phyloP scores from a whole-genome alignment of 176 grass and related monocot species.

The Dendrocalamus sinicus region DNA sequence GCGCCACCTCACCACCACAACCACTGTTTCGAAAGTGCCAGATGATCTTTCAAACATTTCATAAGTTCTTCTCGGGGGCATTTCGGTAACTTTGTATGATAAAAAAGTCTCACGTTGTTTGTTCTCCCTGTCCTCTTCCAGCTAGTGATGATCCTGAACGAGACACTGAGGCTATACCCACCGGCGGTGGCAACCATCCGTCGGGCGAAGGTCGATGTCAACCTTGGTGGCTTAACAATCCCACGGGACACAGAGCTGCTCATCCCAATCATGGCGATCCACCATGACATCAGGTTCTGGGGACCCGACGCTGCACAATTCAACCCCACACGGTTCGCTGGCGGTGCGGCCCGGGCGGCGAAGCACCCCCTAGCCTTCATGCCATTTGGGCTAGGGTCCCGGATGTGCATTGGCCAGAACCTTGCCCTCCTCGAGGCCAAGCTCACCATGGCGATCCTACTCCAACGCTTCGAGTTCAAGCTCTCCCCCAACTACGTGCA shows the following conservation, averaged over 20 bases:
- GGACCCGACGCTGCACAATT: conserved; percentile 62
- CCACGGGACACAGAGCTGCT: conserved; percentile 71
- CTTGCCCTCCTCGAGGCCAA: conserved; percentile 79
- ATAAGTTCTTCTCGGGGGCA: background rate
- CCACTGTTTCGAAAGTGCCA: background rate
- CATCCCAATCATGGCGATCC: conserved; percentile 83
- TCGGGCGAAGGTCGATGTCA: conserved; percentile 56
- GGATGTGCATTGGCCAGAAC: conserved; percentile 89
- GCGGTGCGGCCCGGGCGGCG: conserved; percentile 51
- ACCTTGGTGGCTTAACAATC: conserved; percentile 47
- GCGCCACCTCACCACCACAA: conserved; percentile 11
- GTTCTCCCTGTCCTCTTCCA: conserved; percentile 35
- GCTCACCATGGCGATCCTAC: conserved; percentile 66
- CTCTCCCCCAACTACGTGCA: conserved; percentile 76
- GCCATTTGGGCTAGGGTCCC: conserved; percentile 67
- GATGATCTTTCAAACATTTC: background rate
- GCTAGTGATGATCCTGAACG: conserved; percentile 79
- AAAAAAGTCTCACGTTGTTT: conserved; percentile 50
- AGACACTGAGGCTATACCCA: conserved; percentile 82
- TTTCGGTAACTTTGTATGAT: conserved; percentile 29
- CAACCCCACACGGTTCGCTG: conserved; percentile 60
- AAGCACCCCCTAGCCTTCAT: conserved; percentile 69
- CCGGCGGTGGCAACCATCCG: conserved; percentile 89
- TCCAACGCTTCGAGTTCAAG: conserved; percentile 61
- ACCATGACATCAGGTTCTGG: conserved; percentile 71